A percentile compares a stretch with the other conserved stretches of the same genome.
phyloP scores from a whole-genome alignment of 805 yeast species.

The Helenozyma baotianmanensis region DNA sequence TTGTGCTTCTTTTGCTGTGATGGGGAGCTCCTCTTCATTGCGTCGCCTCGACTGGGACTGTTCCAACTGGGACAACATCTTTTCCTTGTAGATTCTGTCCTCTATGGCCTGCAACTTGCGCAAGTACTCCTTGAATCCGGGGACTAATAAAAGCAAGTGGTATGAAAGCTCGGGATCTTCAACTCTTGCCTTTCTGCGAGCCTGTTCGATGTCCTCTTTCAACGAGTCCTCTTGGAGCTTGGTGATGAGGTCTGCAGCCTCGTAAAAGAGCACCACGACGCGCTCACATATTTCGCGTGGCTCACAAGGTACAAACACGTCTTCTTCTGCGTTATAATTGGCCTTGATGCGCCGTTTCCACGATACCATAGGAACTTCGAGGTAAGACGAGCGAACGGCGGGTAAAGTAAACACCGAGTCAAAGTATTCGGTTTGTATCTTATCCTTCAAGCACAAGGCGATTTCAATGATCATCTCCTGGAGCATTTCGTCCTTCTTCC shows the following conservation, averaged over 20 bases:
- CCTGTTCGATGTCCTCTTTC: slow-evolving; percentile 5
- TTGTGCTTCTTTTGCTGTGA: slow-evolving; percentile 33
- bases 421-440: slow-evolving; percentile 23
- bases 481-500: slow-evolving; percentile 48
- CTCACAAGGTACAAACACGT: slow-evolving; percentile 51
- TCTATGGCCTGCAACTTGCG: slow-evolving; percentile 40
- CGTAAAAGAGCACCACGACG: slow-evolving; percentile 40
- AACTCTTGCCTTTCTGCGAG: slow-evolving; percentile 4
- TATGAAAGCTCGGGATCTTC: slow-evolving; percentile 20
- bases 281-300: slow-evolving; percentile 40
- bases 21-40: slow-evolving; percentile 4
- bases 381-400: slow-evolving; percentile 17
- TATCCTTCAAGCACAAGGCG: slow-evolving; percentile 22
- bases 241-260: slow-evolving; percentile 41
- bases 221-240: slow-evolving; percentile 11
- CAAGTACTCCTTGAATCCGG: slow-evolving; percentile 46
- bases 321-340: slow-evolving; percentile 43
- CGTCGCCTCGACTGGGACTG: not conserved
- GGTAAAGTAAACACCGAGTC: slow-evolving; percentile 16
- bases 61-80: slow-evolving; percentile 10
- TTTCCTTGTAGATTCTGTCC: slow-evolving; percentile 40
- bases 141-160: slow-evolving; percentile 40
- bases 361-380: slow-evolving; percentile 40
- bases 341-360: slow-evolving; percentile 52
- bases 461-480: slow-evolving; percentile 46